Evolutionary conservation across 345 rosid genomes (phyloP), one percentile per base, ranked within the genome.

Genomic region (Hevea brasiliensis): DNA sequence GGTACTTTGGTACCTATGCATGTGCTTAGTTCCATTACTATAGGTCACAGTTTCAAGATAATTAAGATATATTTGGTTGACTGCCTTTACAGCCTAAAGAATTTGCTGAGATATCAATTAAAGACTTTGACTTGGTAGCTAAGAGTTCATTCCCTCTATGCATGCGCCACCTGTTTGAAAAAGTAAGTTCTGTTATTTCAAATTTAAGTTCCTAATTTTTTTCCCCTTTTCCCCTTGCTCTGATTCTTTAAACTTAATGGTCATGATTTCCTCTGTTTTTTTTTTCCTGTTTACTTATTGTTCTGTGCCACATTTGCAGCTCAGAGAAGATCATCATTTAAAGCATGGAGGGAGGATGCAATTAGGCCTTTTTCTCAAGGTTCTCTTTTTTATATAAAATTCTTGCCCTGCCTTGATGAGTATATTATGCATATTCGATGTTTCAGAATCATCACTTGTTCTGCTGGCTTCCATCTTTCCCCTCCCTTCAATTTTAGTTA

Each of bases 331-430:
- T 81, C 99, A 94, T 76, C 98, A 90, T 85, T 76, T 95, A 51
- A 91, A 95, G 86, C 98, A 95, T 77, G 96, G 96, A 71, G 99
- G 98, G 71, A 87, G 98, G 86, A 95, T 95, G 97, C 98, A 95
- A 76, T 81, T 95, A 70, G 99, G 97, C 71, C 99, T 89, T 9
- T 95, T 88, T 70, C 84, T 95, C 66, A 92, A 95, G 94, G 98
- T 95, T 55, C 35, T 24, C 42, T 68, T 3, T 62, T 26, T 76
- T 29, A 60, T 5, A 6, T 15, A 26, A 56, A 17, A 27, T 62
- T 44, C 24, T 23, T 45, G 37, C 26, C 50, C 32, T 50, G 21
- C 26, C 24, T 17, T 23, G 4, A 27, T 26, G 7, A 44, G 6
- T 66, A 14, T 2, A 17, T 37, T 2, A 17, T 37, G 53, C 68